These are phyloP conservation scores for Mortierella sp. DNA, from an alignment of 371 early-diverging fungal genomes.

Conservation along the genomic window DNA sequence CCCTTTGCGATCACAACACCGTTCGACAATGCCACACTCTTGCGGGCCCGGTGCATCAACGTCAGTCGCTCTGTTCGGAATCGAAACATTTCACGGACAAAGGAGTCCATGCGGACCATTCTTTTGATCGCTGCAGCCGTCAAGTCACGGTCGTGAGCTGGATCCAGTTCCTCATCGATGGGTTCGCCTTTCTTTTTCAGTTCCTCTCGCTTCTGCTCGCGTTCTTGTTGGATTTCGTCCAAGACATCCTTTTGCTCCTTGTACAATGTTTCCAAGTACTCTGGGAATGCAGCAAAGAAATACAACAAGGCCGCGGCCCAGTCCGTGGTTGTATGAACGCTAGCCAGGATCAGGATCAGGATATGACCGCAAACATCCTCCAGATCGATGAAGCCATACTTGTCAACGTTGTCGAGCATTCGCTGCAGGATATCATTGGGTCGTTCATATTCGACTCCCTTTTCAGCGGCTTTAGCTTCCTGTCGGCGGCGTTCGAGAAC, in stretches of 20 bases:
- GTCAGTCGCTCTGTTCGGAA: slow-evolving; percentile 25
- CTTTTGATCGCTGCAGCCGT: slow-evolving; percentile 45
- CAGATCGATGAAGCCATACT: slow-evolving; percentile 41
- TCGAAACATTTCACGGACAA: slow-evolving; percentile 59
- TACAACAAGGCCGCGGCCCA: slow-evolving; percentile 50
- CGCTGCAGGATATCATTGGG: slow-evolving; percentile 40
- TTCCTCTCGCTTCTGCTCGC: slow-evolving; percentile 15
- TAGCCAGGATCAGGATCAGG: slow-evolving; percentile 54
- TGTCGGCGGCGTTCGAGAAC: slow-evolving; percentile 35
- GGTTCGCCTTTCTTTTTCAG: too few relatives aligned
- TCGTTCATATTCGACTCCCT: slow-evolving; percentile 16
- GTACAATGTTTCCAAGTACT: slow-evolving; percentile 52
- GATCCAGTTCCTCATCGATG: slow-evolving; percentile 4
- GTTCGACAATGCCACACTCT: slow-evolving; percentile 52
- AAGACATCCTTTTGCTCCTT: slow-evolving; percentile 57
- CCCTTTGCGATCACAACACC: slow-evolving; percentile 59
- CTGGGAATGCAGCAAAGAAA: slow-evolving; percentile 56
- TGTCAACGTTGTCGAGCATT: slow-evolving; percentile 40
- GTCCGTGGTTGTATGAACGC: slow-evolving; percentile 57
- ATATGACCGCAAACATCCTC: slow-evolving; percentile 53
- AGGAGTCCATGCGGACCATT: slow-evolving; percentile 61
- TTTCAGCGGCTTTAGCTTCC: slow-evolving; percentile 23
- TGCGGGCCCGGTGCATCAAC: slow-evolving; percentile 47
- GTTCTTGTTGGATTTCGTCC: slow-evolving; percentile 20
- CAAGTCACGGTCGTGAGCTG: slow-evolving; percentile 4